Base-by-base conservation (phyloP, 148 eudicot species). In the Camellia japonica region DNA sequence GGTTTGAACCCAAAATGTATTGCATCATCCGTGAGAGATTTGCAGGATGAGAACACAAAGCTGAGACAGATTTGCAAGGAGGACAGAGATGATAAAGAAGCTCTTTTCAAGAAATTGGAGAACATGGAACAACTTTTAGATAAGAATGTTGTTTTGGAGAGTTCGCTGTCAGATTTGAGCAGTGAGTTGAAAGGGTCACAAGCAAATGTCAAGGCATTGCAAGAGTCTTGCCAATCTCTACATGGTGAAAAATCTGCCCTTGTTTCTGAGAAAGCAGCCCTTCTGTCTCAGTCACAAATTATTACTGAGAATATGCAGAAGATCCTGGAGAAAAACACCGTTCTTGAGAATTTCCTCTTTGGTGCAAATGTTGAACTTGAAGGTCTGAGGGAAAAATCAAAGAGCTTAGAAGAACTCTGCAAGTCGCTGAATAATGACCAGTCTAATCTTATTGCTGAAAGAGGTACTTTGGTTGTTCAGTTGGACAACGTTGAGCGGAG, bases 321-420 rank as follows among this genome's bases (percentile, higher is more conserved):
- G 74, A 90, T 96, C 84, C 61, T 92, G 43, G 95, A 92, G 82
- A 90, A 86, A 82, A 96, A 94, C 77, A 85, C 87, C 42, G 77
- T 85, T 60, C 87, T 93, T 59, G 95, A 96, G 84, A 87, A 83
- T 75, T 93, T 98, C 52, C 88, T 96, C 41, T 88, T 84, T 12
- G 85, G 83, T 71, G 95, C 94, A 68, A 96, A 84, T 73, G 83
- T 87, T 71, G 97, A 96, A 68, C 85, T 96, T 80, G 95, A 90
- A 85, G 93, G 92, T 80, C 81, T 96, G 83, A 90, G 97, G 82
- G 95, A 73, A 68, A 96, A 90, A 84, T 89, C 99, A 12, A 93
- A 88, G 85, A 86, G 95, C 74, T 79, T 96, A 63, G 98, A 92
- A 82, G 97, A 91, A 38, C 79, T 94, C 60, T 92, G 94, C 79